Evolutionary conservation across 163 green algal genomes (phyloP), one percentile per base, ranked within the genome.

Genomic region (Volvox carteri): DNA sequence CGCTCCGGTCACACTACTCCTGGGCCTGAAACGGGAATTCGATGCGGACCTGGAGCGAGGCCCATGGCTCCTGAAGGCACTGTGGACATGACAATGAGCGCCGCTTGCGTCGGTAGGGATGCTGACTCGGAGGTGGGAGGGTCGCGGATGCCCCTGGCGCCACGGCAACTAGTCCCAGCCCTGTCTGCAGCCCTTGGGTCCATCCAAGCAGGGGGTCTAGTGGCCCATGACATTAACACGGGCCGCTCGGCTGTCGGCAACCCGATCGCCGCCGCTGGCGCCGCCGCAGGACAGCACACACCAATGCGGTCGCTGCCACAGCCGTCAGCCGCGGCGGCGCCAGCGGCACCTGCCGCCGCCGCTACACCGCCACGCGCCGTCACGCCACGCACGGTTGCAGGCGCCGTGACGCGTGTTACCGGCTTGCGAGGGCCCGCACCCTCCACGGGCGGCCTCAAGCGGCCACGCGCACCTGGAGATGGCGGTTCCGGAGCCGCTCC

Each of bases 371-470:
- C 73, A 25, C 73, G 44, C 14, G 4, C 73, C 42, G 42, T 28
- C 44, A 30, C 41, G 7, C 42, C 44, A 44, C 73, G 42, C n/a
- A 39, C 12, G 16, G 21, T 39, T 9, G 4, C 21, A 23, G 44
- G 3, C 30, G 50, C 75, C 12, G 33, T 30, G 30, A 84, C 75
- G 33, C 75, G 48, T 8, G 30, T 2, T 19, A 35, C 48, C 35
- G 75, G 46, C 33, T 48, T 48, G 72, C 41, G 72, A 65, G 54
- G 54, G 54, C 11, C 48, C 75, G 7, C 73, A 16, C 48, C 44
- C 21, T 60, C 75, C 18, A 70, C 75, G 12, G 75, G 75, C 42
- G 75, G 75, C 14, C 50, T 84, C 7, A 84, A 84, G 50, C 48
- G 75, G 48, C 75, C 75, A 37, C 75, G 75, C 14, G 18, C 50